Evolutionary conservation across 768 basidiomycete genomes (phyloP), one percentile per base, ranked within the genome.

Genomic region (Serendipita sp.): DNA sequence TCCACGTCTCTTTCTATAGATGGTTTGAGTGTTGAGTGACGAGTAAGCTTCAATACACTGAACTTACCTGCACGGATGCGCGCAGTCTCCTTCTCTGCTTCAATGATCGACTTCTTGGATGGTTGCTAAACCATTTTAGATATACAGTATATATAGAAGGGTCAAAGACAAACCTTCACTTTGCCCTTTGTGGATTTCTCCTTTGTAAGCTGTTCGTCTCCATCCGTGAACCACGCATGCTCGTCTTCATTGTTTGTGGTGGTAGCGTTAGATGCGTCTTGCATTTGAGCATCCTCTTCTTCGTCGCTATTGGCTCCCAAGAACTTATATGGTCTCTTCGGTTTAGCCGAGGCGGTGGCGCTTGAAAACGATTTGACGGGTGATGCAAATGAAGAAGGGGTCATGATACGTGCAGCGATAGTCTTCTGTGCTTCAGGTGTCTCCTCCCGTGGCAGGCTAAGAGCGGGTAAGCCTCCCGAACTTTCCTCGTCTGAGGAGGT

Each of bases 321-420:
- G 33, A 29, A 60, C 36, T 60, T 60, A 10, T 31, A 29, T n/a
- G 55, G 33, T 36, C 36, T 27, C 8, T 29, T 23, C 36, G 27
- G 27, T n/a, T 60, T 27, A 8, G 11, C 8, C 23, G 55, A 31
- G 6, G 48, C n/a, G 8, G 55, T 60, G 16, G 55, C 55, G 10
- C 27, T n/a, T n/a, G 55, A 60, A n/a, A 60, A 60, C 27, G 55
- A 60, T 36, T 60, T 60, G 4, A 60, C 55, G 55, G 55, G 55
- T n/a, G 55, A 60, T 10, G 8, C 33, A 36, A 60, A 60, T 31
- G 55, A 34, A 60, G 55, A 60, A 16, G 55, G 55, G 5, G 18
- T 37, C 29, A 60, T n/a, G 29, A 60, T n/a, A n/a, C 55, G 55
- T 8, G 27, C 33, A 8, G 16, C 55, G 10, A n/a, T 33, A 8